phyloP scores from a whole-genome alignment of 2,329 filamentous ascomycete genomes.

The Apiospora kogelbergensis region DNA sequence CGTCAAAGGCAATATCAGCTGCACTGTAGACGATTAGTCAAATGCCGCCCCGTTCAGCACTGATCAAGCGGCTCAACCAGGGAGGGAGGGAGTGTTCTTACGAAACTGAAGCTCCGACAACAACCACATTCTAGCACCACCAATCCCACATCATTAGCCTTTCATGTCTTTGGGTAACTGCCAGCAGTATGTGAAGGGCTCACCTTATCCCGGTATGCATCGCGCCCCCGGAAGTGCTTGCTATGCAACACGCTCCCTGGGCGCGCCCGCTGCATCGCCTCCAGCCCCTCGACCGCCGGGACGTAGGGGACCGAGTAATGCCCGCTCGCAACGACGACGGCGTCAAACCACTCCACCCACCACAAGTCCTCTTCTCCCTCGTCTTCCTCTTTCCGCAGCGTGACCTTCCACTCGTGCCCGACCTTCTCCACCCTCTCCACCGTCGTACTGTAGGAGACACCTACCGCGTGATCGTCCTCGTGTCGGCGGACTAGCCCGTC shows the following conservation, averaged over 20 bases:
- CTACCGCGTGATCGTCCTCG: slow-evolving; percentile 44
- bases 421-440: slow-evolving; percentile 59
- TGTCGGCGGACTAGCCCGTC: slow-evolving; percentile 49
- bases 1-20: slow-evolving; percentile 47
- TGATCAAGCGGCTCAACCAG: no score
- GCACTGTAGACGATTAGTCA: slow-evolving; percentile 29
- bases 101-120: slow-evolving; percentile 65
- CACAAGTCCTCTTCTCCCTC: slow-evolving; percentile 49
- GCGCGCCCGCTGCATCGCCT: slow-evolving; percentile 41
- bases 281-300: slow-evolving; percentile 47
- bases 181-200: slow-evolving; percentile 7
- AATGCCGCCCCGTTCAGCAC: no score
- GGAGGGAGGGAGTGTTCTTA: background rate
- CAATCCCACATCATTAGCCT: background rate
- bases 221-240: slow-evolving; percentile 51
- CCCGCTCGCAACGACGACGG: background rate
- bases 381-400: slow-evolving; percentile 41
- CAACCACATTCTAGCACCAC: slow-evolving; percentile 49
- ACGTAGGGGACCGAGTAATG: slow-evolving; percentile 57
- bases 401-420: slow-evolving; percentile 51
- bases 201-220: slow-evolving; percentile 47
- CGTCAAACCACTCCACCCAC: slow-evolving; percentile 58
- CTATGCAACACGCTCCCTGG: slow-evolving; percentile 55
- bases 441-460: slow-evolving; percentile 56
- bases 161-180: background rate